Base-by-base conservation (phyloP, 2,329 filamentous ascomycete genomes). In the Hymenoscyphus scutula region DNA sequence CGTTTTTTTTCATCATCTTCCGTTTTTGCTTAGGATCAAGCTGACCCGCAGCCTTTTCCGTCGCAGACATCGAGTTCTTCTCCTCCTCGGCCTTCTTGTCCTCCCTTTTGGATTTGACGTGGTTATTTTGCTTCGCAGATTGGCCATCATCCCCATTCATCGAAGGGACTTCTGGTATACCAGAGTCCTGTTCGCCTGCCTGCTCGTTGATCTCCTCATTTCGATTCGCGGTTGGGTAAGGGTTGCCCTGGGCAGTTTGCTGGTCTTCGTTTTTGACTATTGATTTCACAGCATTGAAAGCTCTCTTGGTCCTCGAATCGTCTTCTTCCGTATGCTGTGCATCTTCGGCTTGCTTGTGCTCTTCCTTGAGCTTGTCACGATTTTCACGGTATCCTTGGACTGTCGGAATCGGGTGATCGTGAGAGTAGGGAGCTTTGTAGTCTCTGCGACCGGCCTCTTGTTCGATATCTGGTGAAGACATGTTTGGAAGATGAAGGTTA, bases 1-100 rank as follows among this genome's bases (percentile, higher is more conserved):
- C 64, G 27, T 66, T 69, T 53, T 69, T 60, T 58, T 69, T 69
- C 69, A 69, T 71, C 10, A 58, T 63, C 62, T 71, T 71, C 38
- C 69, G 61, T 37, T 70, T 71, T 45, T 70, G 56, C 58, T 70
- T 71, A 15, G 68, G 65, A 53, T 71, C 68, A 8, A 58, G 54
- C 48, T 62, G 62, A 2, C 67, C 64, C 19, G 64, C 64, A 55
- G 62, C 66, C 32, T 65, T 66, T 59, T 71, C 69, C n/a, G 67
- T 68, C 10, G 67, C 69, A 5, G 69, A 68, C 7, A 17, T n/a
- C n/a, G 57, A 19, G 11, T 17, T 2, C 11, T 23, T 45, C 37
- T 53, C 51, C 37, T 56, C 53, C 19, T 23, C 19, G 1, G 41
- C n/a, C 19, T 48, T 48, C n/a, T 48, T 48, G 19, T 23, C 19